Evolutionary conservation across 2,329 filamentous ascomycete genomes (phyloP).

Genomic region (Pseudogymnoascus sp.): DNA sequence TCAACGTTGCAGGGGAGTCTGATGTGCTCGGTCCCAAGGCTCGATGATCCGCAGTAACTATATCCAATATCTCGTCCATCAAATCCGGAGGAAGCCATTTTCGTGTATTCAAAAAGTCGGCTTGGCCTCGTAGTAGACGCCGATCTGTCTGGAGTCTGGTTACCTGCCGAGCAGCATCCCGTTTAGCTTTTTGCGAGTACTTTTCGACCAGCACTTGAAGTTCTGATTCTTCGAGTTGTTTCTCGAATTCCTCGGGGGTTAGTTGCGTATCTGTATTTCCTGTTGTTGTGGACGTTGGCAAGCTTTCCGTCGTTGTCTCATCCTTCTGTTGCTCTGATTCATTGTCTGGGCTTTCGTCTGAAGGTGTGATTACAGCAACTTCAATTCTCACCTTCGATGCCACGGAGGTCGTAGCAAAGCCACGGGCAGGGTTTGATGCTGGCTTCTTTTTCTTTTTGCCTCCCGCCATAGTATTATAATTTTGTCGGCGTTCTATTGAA

Average conservation of each 20-base stretch:
- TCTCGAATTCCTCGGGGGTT: constrained; percentile 82
- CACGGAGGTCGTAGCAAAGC: constrained; percentile 88
- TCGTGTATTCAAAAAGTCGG: constrained; percentile 60
- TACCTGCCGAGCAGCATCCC: constrained; percentile 69
- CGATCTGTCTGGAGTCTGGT: constrained; percentile 76
- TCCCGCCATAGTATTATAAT: constrained; percentile 34
- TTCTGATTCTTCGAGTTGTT: constrained; percentile 80
- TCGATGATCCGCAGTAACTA: constrained; percentile 58
- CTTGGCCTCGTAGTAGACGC: constrained; percentile 69
- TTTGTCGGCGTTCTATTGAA: constrained; percentile 2
- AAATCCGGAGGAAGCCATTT: constrained; percentile 77
- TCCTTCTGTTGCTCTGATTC: constrained; percentile 11
- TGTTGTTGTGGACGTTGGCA: constrained; percentile 14
- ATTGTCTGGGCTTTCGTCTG: constrained; percentile 14
- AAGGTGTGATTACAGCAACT: constrained; percentile 27
- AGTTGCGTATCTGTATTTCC: constrained; percentile 32
- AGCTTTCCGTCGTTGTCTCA: not conserved
- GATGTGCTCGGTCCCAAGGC: constrained; percentile 35
- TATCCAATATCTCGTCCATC: constrained; percentile 65
- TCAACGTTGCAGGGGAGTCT: constrained; percentile 27
- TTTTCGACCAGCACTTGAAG: constrained; percentile 83
- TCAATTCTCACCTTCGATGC: constrained; percentile 73
- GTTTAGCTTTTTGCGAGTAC: constrained; percentile 66
- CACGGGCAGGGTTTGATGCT: constrained; percentile 75
- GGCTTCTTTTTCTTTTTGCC: constrained; percentile 82